Percentiles rank a stretch among this genome's conserved stretches.
These are phyloP conservation scores for Fusarium albosuccineum DNA, from an alignment of 2,329 filamentous ascomycete species.

Conservation along the genomic window DNA sequence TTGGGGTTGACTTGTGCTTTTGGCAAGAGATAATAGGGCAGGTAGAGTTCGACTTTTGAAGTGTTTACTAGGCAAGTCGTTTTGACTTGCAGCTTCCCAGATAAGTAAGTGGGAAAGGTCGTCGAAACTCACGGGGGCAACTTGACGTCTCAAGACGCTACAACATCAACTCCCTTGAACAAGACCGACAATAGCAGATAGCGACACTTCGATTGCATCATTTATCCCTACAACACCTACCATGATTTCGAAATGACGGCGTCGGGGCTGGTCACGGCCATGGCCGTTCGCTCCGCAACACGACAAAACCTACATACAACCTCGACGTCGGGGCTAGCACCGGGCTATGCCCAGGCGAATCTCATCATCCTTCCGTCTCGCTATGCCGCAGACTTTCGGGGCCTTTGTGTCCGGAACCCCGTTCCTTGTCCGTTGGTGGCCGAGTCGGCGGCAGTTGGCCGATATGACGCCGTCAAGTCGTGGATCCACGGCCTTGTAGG, in stretches of 20 bases:
- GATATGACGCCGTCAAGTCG: conserved; percentile 55
- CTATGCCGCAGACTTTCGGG: conserved; percentile 69
- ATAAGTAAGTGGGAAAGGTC: too few species aligned
- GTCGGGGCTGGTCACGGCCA: conserved; percentile 43
- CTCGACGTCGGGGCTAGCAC: conserved; percentile 67
- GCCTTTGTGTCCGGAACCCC: conserved; percentile 71
- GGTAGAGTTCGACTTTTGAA: not conserved
- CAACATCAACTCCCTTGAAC: not conserved
- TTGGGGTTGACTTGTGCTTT: not conserved
- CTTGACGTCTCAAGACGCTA: too few species aligned
- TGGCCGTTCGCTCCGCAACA: conserved; percentile 58
- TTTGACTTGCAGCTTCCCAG: conserved; percentile 5
- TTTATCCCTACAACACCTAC: not conserved
- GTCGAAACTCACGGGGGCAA: too few species aligned
- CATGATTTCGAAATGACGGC: conserved; percentile 1
- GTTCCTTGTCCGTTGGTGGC: conserved; percentile 73
- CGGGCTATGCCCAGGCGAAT: conserved; percentile 71
- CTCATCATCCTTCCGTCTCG: conserved; percentile 69
- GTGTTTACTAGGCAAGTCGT: not conserved
- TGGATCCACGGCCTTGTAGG: conserved; percentile 40
- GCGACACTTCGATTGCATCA: not conserved
- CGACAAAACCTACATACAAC: conserved; percentile 55
- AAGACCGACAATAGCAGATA: not conserved
- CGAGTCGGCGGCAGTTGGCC: conserved; percentile 61
- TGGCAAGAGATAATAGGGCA: not conserved